Evolutionary conservation across 805 yeast genomes (phyloP), one percentile per base, ranked within the genome.

Genomic region (Pachysolen tannophilus): DNA sequence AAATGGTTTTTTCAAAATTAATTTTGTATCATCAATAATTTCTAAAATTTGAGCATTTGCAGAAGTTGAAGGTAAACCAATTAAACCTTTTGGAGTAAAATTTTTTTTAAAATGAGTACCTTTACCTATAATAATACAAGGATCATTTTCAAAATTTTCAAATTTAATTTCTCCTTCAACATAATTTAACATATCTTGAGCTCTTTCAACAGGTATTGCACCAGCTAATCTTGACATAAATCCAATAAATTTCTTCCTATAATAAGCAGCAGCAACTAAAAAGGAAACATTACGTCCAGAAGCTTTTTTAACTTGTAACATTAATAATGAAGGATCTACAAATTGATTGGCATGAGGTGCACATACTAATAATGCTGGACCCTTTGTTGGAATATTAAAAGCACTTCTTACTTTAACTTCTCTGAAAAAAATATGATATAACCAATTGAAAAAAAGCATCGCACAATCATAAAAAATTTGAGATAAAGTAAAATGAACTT

Each of bases 271-370:
- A 6, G 98, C 98, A 42, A 87, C 83, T 43, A 90, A 63, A 52
- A 88, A 87, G 15, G 86, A 74, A 11, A 84, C 72, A 28, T 90
- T 63, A 42, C 95, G 67, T 6, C 76, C 70, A 2, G 82, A 69
- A 38, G 75, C 76, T 33, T 65, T 63, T 46, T 78, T 70, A 15
- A 84, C 84, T 45, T 81, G 84, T 30, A 80, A 75, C 72, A 84
- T 77, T 21, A 85, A 64, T 32, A 92, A 66, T 18, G 87, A 74
- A 5, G 62, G 63, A 46, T 73, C 81, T 24, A 82, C 76, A 43
- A 82, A 83, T 49, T 85, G 95, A 52, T 85, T 85, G n/a, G 95
- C 94, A 61, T 90, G 98, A 2, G 97, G 97, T 2, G 96, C 98
- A 8, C 92, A 94, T 24, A 92, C 97, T 43, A 92, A 80, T 36